phyloP scores from a whole-genome alignment of 2,329 filamentous ascomycete species.

The Aspergillus sclerotialis region DNA sequence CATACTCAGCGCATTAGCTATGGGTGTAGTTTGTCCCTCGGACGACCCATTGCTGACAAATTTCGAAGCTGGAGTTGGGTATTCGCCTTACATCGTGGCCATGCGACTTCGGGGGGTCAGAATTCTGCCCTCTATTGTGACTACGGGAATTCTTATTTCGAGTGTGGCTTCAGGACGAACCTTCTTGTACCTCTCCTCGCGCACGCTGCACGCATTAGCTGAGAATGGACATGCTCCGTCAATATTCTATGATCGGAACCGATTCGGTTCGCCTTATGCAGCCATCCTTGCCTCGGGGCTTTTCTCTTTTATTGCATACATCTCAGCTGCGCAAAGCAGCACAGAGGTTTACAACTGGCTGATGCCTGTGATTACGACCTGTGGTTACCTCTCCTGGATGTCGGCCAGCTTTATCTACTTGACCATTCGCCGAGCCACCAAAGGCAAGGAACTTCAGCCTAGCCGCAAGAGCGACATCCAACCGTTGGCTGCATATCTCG shows the following conservation, averaged over 20 bases:
- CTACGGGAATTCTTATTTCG: constrained; percentile 66
- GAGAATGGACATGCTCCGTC: constrained; percentile 55
- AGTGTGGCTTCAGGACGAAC: constrained; percentile 73
- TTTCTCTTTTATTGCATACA: constrained; percentile 58
- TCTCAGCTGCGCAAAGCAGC: constrained; percentile 57
- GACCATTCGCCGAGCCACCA: constrained; percentile 46
- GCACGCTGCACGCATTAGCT: constrained; percentile 59
- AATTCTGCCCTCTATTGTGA: constrained; percentile 62
- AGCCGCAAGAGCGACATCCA: constrained; percentile 49
- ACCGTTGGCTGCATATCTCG: constrained; percentile 59
- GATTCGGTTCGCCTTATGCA: constrained; percentile 54
- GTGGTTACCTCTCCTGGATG: constrained; percentile 63
- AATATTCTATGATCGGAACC: constrained; percentile 53
- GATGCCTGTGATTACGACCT: constrained; percentile 61
- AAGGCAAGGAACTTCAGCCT: constrained; percentile 35
- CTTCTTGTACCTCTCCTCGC: constrained; percentile 65
- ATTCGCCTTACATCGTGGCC: constrained; percentile 39
- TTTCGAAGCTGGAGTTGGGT: constrained; percentile 47
- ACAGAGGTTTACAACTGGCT: constrained; percentile 61
- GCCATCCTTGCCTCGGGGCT: constrained; percentile 50
- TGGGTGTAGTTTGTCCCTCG: constrained; percentile 54
- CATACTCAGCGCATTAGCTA: constrained; percentile 49
- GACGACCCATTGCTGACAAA: constrained; percentile 47
- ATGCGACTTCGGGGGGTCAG: constrained; percentile 50
- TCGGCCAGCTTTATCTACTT: constrained; percentile 54